Conservation (phyloP, 768 basidiomycete species). For the Mycena polygramma region DNA sequence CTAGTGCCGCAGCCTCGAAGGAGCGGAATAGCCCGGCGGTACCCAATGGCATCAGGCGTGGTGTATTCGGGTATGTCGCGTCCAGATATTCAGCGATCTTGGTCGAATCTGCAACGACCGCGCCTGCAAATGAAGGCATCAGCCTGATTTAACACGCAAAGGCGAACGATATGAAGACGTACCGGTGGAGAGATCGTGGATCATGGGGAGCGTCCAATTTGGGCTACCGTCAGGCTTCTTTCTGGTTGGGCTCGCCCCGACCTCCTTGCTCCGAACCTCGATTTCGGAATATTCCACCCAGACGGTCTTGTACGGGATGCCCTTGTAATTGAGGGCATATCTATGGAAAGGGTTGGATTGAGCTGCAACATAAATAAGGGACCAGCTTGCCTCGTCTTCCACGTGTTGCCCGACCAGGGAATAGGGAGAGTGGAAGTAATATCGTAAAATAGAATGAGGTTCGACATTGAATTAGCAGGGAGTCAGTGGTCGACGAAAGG, state of each 20-base stretch:
- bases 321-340: conserved; percentile 36
- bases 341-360: not conserved
- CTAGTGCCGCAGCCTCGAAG: conserved; percentile 14
- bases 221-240: conserved; percentile 40
- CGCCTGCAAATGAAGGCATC: conserved; percentile 17
- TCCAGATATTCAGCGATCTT: conserved; percentile 54
- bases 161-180: no score
- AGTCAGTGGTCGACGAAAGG: no score
- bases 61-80: conserved; percentile 41
- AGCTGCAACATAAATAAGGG: no score
- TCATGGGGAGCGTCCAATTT: conserved; percentile 54
- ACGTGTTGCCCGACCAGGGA: conserved; percentile 1
- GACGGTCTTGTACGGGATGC: conserved; percentile 50
- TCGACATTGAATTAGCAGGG: not conserved
- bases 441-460: conserved; percentile 5
- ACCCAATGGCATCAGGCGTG: conserved; percentile 45
- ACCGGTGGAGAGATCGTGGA: conserved; percentile 55
- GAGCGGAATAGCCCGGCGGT: conserved; percentile 37
- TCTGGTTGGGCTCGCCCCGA: conserved; percentile 45
- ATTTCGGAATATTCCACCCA: conserved; percentile 62
- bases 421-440: not conserved
- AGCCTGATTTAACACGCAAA: no score
- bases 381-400: not conserved
- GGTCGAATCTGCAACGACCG: conserved; percentile 51
- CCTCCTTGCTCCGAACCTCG: conserved; percentile 39